These are phyloP conservation scores for Colletotrichum sp. DNA, from an alignment of 2,329 filamentous ascomycete species.

Conservation along the genomic window DNA sequence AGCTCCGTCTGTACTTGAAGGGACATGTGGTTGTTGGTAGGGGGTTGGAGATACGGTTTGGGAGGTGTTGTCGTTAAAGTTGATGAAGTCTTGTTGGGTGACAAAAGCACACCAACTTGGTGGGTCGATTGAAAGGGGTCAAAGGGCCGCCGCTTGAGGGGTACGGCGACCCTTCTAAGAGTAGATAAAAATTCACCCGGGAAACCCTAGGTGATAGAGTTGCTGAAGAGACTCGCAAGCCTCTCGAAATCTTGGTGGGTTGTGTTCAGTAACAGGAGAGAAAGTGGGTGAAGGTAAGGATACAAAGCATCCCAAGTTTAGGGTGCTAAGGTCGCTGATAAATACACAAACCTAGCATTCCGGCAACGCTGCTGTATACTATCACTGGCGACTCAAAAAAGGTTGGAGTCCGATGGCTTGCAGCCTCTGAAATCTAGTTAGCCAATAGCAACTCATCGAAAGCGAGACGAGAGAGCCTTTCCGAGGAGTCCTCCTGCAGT, in stretches of 20 bases:
- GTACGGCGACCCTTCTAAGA: not conserved
- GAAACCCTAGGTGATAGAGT: accelerated
- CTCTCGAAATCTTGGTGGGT: not conserved
- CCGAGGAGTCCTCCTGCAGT: not conserved
- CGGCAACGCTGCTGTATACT: not conserved
- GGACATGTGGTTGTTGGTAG: not conserved
- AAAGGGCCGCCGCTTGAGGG: not conserved
- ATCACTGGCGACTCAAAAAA: not conserved
- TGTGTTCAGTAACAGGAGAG: accelerated
- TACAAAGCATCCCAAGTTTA: accelerated
- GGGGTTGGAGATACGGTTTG: not conserved
- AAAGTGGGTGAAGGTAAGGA: not conserved
- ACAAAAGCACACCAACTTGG: not conserved
- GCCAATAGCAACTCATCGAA: not conserved
- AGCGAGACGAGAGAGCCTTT: not conserved
- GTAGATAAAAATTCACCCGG: not conserved
- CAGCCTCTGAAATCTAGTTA: not conserved
- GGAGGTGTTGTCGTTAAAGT: not conserved
- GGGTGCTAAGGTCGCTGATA: not conserved
- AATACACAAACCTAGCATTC: not conserved
- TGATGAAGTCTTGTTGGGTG: not conserved
- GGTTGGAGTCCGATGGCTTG: not conserved
- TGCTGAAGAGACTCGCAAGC: not conserved
- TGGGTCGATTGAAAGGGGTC: not conserved
- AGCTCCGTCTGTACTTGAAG: not conserved